Percentiles rank a stretch among this genome's conserved stretches.
Conservation (phyloP, 148 eudicot species). For the Persicaria maculosa region DNA sequence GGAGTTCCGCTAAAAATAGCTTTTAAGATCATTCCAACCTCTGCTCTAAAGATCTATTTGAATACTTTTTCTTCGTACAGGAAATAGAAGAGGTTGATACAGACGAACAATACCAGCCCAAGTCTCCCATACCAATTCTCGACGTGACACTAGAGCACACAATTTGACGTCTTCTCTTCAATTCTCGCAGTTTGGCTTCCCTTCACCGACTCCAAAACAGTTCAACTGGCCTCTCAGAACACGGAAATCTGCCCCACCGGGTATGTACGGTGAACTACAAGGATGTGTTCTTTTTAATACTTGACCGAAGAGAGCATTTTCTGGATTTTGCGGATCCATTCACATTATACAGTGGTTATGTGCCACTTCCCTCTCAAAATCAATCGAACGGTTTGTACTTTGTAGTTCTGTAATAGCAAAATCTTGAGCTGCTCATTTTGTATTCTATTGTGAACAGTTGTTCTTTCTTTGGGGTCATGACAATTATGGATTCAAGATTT, state of each 20-base stretch:
- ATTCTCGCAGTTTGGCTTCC: neutral
- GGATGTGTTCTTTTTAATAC: neutral
- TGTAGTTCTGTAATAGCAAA: neutral
- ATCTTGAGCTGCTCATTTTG: neutral
- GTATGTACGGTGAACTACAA: neutral
- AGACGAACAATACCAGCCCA: slow-evolving; percentile 80
- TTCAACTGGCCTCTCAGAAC: neutral
- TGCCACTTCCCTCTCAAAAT: neutral
- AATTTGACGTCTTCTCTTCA: slow-evolving; percentile 21
- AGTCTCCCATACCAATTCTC: slow-evolving; percentile 60
- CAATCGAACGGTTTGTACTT: neutral
- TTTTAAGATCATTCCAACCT: neutral
- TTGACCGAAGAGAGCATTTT: neutral
- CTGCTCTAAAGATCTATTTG: neutral
- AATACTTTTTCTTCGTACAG: slow-evolving; percentile 24
- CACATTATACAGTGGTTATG: neutral
- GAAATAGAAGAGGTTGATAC: slow-evolving; percentile 99
- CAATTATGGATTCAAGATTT: neutral
- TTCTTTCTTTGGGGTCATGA: neutral
- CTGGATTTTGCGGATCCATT: neutral
- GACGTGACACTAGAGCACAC: slow-evolving; percentile 63
- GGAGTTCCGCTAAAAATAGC: no score
- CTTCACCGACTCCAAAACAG: neutral
- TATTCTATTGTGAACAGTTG: neutral
- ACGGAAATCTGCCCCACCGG: neutral